Base-by-base conservation (phyloP, 768 basidiomycete species). In the Megacollybia marginata region DNA sequence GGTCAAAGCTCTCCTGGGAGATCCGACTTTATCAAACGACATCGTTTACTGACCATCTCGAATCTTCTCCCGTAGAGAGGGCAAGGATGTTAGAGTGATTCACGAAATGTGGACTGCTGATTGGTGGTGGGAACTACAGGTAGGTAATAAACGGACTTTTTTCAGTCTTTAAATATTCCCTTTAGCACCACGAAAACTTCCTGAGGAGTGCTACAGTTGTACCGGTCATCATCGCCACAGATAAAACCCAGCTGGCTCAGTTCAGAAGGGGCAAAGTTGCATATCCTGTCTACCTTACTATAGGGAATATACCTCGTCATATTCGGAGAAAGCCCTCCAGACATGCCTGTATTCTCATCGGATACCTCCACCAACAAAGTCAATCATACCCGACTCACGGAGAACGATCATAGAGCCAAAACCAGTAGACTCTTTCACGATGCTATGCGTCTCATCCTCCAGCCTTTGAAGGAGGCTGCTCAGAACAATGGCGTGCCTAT, bases 381-480 rank as follows among this genome's bases (percentile, higher is more conserved):
- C 31, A 18, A n/a, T 5, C 43, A 15, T 13, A 31, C 15, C 43
- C 12, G 18, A 5, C 4, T 49, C 44, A 4, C 42, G 4, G 12
- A 23, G 7, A 10, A 42, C 47, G 6, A 50, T 54, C 49, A 46
- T n/a, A 44, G 52, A 16, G 15, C 54, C 4, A 47, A 51, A 2
- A 48, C 44, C 9, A 61, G 67, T 8, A 49, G 59, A 0, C 53
- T 73, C 0, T 75, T 75, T 48, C 73, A 76, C 47, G 35, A 60
- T 6, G 66, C 65, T 36, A 70, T 61, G 60, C 44, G 47, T 11
- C 46, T 54, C 2, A 57, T 78, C 4, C 54, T 75, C 0, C 42
- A 58, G 33, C 63, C 69, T 0, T 47, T 72, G 13, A 45, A 57
- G 10, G 38, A 51, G 2, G 66, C 63, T 5, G 56, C 55, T 2